Percentiles rank a stretch among this genome's conserved stretches.
These are phyloP conservation scores for Fusarium sp. DNA, from an alignment of 2,329 filamentous ascomycete genomes.

Conservation along the genomic window DNA sequence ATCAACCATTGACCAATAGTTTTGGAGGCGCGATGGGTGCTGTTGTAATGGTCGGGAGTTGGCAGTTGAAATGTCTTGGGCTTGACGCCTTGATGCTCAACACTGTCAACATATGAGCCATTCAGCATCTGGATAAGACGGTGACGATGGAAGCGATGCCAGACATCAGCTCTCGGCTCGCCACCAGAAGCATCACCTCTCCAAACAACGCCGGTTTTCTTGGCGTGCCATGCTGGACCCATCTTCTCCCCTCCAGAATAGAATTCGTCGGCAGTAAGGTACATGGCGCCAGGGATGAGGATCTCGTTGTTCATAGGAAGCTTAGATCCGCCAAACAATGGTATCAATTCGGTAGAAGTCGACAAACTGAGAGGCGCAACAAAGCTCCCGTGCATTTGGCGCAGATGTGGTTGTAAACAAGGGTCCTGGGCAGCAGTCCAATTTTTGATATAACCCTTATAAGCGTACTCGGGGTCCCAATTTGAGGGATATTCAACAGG, in stretches of 20 bases:
- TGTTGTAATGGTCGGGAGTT: conserved; percentile 53
- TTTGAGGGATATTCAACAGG: conserved; percentile 48
- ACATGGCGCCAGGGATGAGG: conserved; percentile 71
- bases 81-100: conserved; percentile 54
- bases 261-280: conserved; percentile 65
- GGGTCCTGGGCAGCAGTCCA: conserved; percentile 67
- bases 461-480: conserved; percentile 50
- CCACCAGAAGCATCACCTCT: conserved; percentile 73
- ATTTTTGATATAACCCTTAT: conserved; percentile 63
- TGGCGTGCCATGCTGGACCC: conserved; percentile 67
- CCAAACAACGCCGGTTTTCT: conserved; percentile 67
- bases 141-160: conserved; percentile 76
- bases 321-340: conserved; percentile 71
- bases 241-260: conserved; percentile 66
- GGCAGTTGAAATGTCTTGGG: conserved; percentile 62
- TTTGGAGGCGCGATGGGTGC: conserved; percentile 45
- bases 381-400: conserved; percentile 64
- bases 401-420: conserved; percentile 65
- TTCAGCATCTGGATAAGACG: conserved; percentile 76
- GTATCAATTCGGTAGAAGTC: conserved; percentile 64
- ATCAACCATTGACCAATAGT: conserved; percentile 54
- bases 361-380: conserved; percentile 62
- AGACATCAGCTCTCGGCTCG: conserved; percentile 61
- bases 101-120: conserved; percentile 61
- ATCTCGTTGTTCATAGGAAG: conserved; percentile 71